Evolutionary conservation across 2,329 filamentous ascomycete species (phyloP).

Genomic region (Dactylonectria estremocensis): DNA sequence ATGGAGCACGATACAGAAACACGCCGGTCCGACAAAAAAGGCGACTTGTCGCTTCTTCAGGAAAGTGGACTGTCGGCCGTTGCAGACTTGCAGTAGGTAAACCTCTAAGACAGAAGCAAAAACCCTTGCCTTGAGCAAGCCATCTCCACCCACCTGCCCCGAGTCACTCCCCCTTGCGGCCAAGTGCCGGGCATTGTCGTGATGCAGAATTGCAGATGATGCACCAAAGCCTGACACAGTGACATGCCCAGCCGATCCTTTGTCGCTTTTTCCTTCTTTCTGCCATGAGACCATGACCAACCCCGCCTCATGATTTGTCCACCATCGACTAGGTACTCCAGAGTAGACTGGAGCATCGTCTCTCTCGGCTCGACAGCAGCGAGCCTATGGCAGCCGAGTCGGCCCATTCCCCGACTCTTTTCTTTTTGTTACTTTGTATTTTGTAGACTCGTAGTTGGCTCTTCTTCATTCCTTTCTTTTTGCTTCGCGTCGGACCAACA

Average conservation of each 20-base stretch:
- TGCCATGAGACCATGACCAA: neutral
- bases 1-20: neutral
- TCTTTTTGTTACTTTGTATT: conserved; percentile 1
- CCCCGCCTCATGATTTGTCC: neutral
- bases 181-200: conserved; percentile 14
- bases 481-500: conserved; percentile 9
- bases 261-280: neutral
- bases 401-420: conserved; percentile 23
- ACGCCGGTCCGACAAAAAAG: neutral
- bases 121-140: neutral
- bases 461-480: conserved; percentile 26
- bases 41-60: conserved; percentile 3
- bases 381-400: neutral
- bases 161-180: conserved; percentile 7
- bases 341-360: neutral
- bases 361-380: conserved; percentile 8
- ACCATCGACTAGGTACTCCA: neutral
- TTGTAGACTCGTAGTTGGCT: neutral
- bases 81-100: neutral
- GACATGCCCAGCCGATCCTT: neutral
- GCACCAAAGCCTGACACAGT: too few species aligned
- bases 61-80: conserved; percentile 6
- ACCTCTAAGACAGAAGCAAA: conserved; percentile 9
- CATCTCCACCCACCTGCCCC: neutral
- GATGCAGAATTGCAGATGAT: neutral